Conservation (phyloP, 306 rosid species). For the Sophora flavescens region DNA sequence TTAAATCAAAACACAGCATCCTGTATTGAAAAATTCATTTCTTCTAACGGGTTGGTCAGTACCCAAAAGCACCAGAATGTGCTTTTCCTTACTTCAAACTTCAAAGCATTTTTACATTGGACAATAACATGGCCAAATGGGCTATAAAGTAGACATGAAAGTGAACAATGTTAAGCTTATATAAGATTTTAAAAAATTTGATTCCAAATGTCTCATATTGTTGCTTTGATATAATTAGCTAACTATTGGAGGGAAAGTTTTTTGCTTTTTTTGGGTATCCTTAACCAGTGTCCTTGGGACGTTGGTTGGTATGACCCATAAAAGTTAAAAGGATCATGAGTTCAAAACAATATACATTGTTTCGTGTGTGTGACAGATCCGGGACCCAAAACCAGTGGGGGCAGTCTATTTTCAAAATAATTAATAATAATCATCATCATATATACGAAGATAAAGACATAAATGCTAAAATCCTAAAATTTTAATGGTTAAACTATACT, state of each 20-base stretch:
- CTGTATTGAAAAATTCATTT: background rate
- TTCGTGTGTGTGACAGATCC: too few species aligned
- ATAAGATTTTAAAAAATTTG: slow-evolving; percentile 10
- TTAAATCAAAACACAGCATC: slow-evolving; percentile 8
- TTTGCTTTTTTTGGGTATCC: too few species aligned
- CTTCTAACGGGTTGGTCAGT: background rate
- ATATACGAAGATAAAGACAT: too few species aligned
- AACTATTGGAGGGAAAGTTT: background rate
- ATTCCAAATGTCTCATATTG: background rate
- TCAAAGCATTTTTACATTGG: slow-evolving; percentile 2
- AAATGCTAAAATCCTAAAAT: too few species aligned
- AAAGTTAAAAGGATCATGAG: too few species aligned
- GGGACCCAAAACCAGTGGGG: too few species aligned
- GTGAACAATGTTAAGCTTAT: slow-evolving; percentile 1
- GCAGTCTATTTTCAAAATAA: too few species aligned
- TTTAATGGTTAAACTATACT: too few species aligned
- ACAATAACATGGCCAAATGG: background rate
- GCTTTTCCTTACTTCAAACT: background rate
- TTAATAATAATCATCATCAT: too few species aligned
- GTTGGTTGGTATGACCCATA: too few species aligned
- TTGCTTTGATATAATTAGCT: background rate
- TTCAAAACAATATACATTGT: too few species aligned
- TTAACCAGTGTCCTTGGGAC: too few species aligned
- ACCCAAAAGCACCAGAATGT: slow-evolving; percentile 18
- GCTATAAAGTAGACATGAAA: background rate